Percentiles rank a stretch among this genome's conserved stretches.
Evolutionary conservation across 2,329 filamentous ascomycete genomes (phyloP).

Genomic region (Talaromyces sp.): DNA sequence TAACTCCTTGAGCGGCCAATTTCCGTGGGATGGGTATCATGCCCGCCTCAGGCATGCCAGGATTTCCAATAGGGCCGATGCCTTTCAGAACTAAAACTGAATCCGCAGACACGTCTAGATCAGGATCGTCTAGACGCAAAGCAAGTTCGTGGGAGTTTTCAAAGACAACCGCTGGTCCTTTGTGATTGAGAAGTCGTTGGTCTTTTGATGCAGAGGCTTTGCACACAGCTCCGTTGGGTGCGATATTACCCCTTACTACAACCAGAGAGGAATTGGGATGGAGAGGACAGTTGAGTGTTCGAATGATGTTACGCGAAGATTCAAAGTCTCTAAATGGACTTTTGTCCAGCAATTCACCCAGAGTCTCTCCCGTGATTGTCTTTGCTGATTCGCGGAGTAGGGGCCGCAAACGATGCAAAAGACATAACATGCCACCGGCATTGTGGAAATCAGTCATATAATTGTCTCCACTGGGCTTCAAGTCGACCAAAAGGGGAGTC

Average conservation of each 20-base stretch:
- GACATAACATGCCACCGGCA: constrained; percentile 50
- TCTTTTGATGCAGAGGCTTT: constrained; percentile 53
- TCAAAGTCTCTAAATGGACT: constrained; percentile 43
- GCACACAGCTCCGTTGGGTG: constrained; percentile 48
- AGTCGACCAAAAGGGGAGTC: constrained; percentile 48
- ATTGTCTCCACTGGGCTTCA: constrained; percentile 53
- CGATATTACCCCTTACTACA: constrained; percentile 48
- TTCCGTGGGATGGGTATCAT: constrained; percentile 52
- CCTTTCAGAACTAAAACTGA: constrained; percentile 49
- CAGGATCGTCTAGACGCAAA: constrained; percentile 45
- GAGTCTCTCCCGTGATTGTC: constrained; percentile 48
- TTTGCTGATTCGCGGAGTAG: constrained; percentile 43
- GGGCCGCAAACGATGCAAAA: constrained; percentile 47
- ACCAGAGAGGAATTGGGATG: constrained; percentile 46
- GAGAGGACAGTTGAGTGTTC: constrained; percentile 45
- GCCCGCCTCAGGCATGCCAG: constrained; percentile 54
- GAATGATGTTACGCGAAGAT: constrained; percentile 44
- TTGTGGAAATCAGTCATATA: constrained; percentile 57
- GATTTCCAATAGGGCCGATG: constrained; percentile 52
- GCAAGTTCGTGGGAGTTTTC: constrained; percentile 48
- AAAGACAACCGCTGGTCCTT: constrained; percentile 49
- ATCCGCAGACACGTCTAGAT: constrained; percentile 43
- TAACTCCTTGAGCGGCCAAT: constrained; percentile 46
- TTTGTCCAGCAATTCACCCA: constrained; percentile 46
- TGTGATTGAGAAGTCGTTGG: constrained; percentile 43